A percentile compares a stretch with the other conserved stretches of the same genome.
phyloP scores from a whole-genome alignment of 495 filamentous ascomycete species.

The Aspergillus saccharolyticus region DNA sequence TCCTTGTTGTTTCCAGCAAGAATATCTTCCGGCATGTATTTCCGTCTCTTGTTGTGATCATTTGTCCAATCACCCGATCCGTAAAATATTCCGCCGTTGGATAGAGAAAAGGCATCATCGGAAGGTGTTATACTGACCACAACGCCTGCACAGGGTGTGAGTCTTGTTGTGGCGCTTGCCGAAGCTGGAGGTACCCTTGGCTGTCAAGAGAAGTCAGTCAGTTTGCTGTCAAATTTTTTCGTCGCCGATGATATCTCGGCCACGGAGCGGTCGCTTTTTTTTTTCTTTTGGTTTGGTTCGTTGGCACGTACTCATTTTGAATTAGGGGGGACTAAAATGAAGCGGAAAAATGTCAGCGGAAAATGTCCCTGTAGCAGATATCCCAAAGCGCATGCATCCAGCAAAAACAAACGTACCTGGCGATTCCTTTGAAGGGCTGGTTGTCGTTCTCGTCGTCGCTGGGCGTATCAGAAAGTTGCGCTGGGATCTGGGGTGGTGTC shows the following conservation, averaged over 20 bases:
- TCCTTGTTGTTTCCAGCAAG: conserved; percentile 6
- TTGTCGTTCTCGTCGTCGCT: conserved; percentile 49
- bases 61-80: conserved; percentile 13
- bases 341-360: conserved; percentile 15
- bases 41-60: conserved; percentile 4
- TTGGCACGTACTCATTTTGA: conserved; percentile 61
- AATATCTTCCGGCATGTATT: neutral
- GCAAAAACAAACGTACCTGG: conserved; percentile 34
- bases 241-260: conserved; percentile 28
- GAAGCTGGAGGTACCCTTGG: conserved; percentile 95
- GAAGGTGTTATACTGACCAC: conserved; percentile 66
- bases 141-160: conserved; percentile 98
- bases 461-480: conserved; percentile 40
- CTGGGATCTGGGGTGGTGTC: conserved; percentile 32
- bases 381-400: neutral
- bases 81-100: conserved; percentile 11
- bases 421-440: conserved; percentile 49
- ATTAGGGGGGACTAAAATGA: conserved; percentile 44
- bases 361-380: neutral
- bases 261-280: too few species aligned
- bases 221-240: conserved; percentile 29
- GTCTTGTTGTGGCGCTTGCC: conserved; percentile 99
- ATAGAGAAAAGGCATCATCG: conserved; percentile 10
- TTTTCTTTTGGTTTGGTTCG: too few species aligned
- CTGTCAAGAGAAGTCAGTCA: conserved; percentile 51